Evolutionary conservation across 2,329 filamentous ascomycete genomes (phyloP).

Genomic region (Colletotrichum melonis): DNA sequence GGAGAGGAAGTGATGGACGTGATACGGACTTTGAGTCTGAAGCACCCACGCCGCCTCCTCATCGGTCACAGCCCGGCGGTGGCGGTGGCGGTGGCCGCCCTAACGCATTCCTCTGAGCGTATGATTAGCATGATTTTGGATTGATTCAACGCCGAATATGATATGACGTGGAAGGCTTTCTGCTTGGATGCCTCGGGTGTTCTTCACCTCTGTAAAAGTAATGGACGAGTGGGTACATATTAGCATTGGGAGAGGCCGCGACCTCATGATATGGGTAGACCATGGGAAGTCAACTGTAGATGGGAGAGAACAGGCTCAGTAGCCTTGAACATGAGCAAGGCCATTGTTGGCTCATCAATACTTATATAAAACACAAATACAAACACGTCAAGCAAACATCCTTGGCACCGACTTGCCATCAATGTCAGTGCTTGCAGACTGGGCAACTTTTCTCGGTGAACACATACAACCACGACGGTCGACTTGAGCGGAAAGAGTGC

Average conservation of each 20-base stretch:
- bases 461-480: not conserved
- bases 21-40: slow-evolving; percentile 31
- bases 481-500: not conserved
- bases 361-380: slow-evolving; percentile 27
- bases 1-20: slow-evolving; percentile 43
- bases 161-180: slow-evolving; percentile 11
- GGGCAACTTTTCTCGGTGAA: not conserved
- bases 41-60: slow-evolving; percentile 31
- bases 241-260: not conserved
- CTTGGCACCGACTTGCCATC: not conserved
- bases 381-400: slow-evolving; percentile 8
- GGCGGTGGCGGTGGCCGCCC: slow-evolving; percentile 13
- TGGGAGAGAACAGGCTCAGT: slow-evolving; percentile 5
- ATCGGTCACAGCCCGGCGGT: slow-evolving; percentile 23
- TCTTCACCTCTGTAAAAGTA: slow-evolving; percentile 32
- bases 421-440: not conserved
- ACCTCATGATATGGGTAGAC: not conserved
- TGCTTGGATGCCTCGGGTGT: slow-evolving; percentile 6
- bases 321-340: slow-evolving; percentile 6
- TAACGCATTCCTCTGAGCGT: slow-evolving; percentile 24
- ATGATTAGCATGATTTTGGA: slow-evolving; percentile 34
- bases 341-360: slow-evolving; percentile 9
- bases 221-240: slow-evolving; percentile 30
- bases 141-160: slow-evolving; percentile 28
- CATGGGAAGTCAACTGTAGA: slow-evolving; percentile 22